Percentiles rank a stretch among this genome's conserved stretches.
Conservation (phyloP, 768 basidiomycete species). For the Agaricus blazei region DNA sequence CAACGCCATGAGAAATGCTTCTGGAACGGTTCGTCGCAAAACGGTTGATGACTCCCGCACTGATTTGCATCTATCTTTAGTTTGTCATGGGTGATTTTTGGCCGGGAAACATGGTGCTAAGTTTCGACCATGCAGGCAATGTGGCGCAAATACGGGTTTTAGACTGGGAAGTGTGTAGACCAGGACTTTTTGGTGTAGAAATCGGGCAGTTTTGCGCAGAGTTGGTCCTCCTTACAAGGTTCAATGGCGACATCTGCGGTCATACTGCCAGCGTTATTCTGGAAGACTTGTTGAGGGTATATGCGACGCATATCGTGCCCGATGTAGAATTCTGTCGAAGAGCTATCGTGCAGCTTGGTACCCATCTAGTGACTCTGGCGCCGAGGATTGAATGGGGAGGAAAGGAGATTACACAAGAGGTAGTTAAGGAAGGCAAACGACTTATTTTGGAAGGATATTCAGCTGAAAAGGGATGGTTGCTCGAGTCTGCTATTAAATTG, state of each 20-base stretch:
- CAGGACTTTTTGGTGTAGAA: conserved; percentile 53
- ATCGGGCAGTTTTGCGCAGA: conserved; percentile 65
- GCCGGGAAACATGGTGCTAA: conserved; percentile 61
- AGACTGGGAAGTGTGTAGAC: conserved; percentile 64
- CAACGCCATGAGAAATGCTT: conserved; percentile 19
- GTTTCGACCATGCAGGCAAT: conserved; percentile 23
- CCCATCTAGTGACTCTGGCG: conserved; percentile 49
- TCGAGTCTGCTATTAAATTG: conserved; percentile 22
- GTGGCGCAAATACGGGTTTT: conserved; percentile 43
- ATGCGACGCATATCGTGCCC: conserved; percentile 25
- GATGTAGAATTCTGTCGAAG: conserved; percentile 25
- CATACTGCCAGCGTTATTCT: conserved; percentile 32
- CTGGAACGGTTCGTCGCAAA: conserved; percentile 22
- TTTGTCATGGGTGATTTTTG: conserved; percentile 71
- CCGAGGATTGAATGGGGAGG: conserved; percentile 47
- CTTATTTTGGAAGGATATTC: conserved; percentile 32
- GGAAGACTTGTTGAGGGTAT: conserved; percentile 40
- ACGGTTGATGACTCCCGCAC: neutral
- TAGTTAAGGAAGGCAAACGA: conserved; percentile 46
- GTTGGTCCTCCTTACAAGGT: conserved; percentile 43
- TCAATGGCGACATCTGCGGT: conserved; percentile 32
- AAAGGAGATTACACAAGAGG: conserved; percentile 39
- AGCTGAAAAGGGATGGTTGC: conserved; percentile 18
- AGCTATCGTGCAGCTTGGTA: conserved; percentile 45
- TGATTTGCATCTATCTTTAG: conserved; percentile 14